Percentiles rank a stretch among this genome's conserved stretches.
These are phyloP conservation scores for Dactylonectria estremocensis DNA, from an alignment of 2,329 filamentous ascomycete species.

Conservation along the genomic window DNA sequence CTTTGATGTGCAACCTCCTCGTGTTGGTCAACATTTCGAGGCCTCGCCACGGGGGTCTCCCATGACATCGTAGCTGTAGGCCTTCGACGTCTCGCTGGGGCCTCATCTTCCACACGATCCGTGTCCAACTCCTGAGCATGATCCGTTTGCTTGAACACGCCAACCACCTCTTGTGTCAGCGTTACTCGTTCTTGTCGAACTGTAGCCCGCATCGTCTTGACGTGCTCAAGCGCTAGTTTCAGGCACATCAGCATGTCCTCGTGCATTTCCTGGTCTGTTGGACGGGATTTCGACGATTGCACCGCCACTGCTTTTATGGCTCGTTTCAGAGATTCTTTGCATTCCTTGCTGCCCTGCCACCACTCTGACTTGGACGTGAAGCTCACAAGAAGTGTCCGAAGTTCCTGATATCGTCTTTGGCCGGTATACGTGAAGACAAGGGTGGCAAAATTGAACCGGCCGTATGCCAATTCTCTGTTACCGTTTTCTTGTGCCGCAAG, in stretches of 20 bases:
- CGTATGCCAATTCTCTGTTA: conserved; percentile 54
- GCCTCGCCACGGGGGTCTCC: conserved; percentile 20
- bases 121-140: conserved; percentile 32
- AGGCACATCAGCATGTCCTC: conserved; percentile 42
- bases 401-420: conserved; percentile 49
- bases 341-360: conserved; percentile 56
- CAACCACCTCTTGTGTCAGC: conserved; percentile 37
- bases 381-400: conserved; percentile 50
- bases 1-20: conserved; percentile 2
- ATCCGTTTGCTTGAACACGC: conserved; percentile 40
- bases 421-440: conserved; percentile 55
- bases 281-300: conserved; percentile 37
- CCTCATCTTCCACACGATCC: conserved; percentile 27
- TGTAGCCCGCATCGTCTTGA: conserved; percentile 42
- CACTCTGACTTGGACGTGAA: conserved; percentile 52
- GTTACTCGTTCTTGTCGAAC: conserved; percentile 38
- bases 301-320: conserved; percentile 54
- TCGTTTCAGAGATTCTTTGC: conserved; percentile 57
- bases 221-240: conserved; percentile 41
- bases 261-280: conserved; percentile 38
- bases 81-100: conserved; percentile 23
- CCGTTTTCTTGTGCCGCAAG: conserved; percentile 57
- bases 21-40: background rate
- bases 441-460: conserved; percentile 56
- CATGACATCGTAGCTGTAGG: conserved; percentile 30